phyloP scores from a whole-genome alignment of 2,329 filamentous ascomycete species.

The Epichloe brachyelytri region DNA sequence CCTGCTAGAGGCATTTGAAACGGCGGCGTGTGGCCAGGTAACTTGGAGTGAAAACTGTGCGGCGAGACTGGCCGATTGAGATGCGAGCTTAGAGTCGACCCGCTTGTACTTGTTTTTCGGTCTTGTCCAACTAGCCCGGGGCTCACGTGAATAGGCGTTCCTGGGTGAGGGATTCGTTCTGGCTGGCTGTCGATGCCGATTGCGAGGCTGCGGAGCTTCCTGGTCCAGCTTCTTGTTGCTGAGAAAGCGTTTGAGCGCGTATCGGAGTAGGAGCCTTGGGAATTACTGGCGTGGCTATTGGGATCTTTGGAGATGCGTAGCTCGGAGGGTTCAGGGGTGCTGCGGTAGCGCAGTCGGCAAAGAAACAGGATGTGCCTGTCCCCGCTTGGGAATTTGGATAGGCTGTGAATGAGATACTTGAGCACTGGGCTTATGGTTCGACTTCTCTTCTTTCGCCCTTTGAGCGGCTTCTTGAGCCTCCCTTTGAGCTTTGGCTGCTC shows the following conservation, averaged over 20 bases:
- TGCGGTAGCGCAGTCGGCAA: constrained; percentile 42
- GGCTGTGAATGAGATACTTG: constrained; percentile 18
- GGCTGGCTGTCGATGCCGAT: constrained; percentile 40
- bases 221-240: constrained; percentile 63
- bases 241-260: constrained; percentile 63
- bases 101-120: constrained; percentile 47
- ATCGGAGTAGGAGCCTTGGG: constrained; percentile 74
- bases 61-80: constrained; percentile 42
- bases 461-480: constrained; percentile 36
- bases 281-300: constrained; percentile 66
- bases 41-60: constrained; percentile 23
- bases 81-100: constrained; percentile 16
- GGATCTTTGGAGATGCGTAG: constrained; percentile 66
- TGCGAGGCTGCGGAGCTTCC: constrained; percentile 59
- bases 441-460: constrained; percentile 57
- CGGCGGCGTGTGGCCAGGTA: constrained; percentile 30
- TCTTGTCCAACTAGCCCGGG: constrained; percentile 49
- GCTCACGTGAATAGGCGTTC: constrained; percentile 52
- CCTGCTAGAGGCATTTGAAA: constrained; percentile 45
- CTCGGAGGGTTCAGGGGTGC: constrained; percentile 42
- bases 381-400: constrained; percentile 10
- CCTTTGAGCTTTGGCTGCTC: constrained; percentile 46
- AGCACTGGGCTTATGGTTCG: constrained; percentile 22
- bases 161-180: constrained; percentile 45
- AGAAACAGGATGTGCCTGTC: constrained; percentile 24